Conservation (phyloP, 2,329 filamentous ascomycete genomes). For the Calonectria pauciramosa region DNA sequence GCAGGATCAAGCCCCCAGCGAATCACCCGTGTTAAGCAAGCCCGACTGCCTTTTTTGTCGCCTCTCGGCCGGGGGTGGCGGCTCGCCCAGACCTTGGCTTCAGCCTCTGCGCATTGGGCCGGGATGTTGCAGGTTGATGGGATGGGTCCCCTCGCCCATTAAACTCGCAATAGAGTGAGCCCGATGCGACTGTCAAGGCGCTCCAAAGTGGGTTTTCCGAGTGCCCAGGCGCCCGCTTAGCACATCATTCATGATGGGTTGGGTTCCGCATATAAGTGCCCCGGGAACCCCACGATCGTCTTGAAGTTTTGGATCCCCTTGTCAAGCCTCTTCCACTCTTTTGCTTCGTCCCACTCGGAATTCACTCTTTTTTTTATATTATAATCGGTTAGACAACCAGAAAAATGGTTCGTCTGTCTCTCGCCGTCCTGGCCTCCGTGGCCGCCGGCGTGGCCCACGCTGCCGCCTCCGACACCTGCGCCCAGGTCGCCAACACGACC, state of each 20-base stretch:
- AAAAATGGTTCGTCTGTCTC: background rate
- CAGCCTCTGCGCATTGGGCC: background rate
- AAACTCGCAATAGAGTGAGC: background rate
- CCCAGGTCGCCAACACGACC: constrained; percentile 5
- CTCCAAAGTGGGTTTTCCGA: background rate
- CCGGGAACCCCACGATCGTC: background rate
- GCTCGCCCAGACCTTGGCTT: background rate
- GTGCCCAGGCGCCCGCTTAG: background rate
- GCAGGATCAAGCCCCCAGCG: background rate
- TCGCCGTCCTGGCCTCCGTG: background rate
- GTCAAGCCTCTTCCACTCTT: background rate
- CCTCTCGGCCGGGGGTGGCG: background rate
- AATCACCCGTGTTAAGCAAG: background rate
- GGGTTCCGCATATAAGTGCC: background rate
- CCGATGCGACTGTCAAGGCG: background rate
- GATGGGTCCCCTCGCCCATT: background rate
- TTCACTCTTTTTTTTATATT: background rate
- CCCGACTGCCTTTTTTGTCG: background rate
- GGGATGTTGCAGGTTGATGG: background rate
- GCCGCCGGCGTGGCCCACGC: background rate
- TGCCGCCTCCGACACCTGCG: constrained; percentile 23
- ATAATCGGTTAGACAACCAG: background rate
- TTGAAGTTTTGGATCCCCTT: background rate
- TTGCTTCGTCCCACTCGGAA: background rate
- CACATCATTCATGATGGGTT: background rate